Base-by-base conservation (phyloP, 2,329 filamentous ascomycete genomes). In the Esteya vermicola region DNA sequence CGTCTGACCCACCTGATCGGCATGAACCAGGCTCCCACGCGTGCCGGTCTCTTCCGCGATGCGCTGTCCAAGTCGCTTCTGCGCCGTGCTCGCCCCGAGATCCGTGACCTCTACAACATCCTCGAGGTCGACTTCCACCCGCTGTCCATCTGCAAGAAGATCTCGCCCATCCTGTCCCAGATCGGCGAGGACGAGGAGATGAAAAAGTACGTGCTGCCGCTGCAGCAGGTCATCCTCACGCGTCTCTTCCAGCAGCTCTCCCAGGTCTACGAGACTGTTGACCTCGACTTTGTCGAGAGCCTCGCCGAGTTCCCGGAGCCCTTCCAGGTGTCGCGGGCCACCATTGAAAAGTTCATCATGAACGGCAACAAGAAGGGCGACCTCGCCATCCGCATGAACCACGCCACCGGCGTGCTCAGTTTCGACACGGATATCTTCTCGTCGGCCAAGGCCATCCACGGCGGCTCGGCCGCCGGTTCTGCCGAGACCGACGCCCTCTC, bases 311-410 rank as follows among this genome's bases (percentile, higher is more conserved):
- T 98, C 72, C 91, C 91, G 9, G 88, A 93, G 58, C 85, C 91
- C 32, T 96, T 93, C 74, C 82, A 95, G 64, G 86, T 96, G 50
- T 82, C 75, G 47, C 79, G 83, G 40, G 78, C 81, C 49, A 93
- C 85, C 46, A 93, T 98, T 50, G 91, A 98, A 70, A 98, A 96
- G 68, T 98, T 98, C 71, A 96, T 98, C 71, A 98, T 98, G 91
- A 98, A 98, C 62, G 91, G 91, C 48, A 96, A 93, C 75, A 98
- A 98, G 78, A 98, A 98, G 75, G 91, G 91, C 42, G 91, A 98
- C 53, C 73, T 98, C 34, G 83, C 91, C 40, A 93, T 98, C 52
- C 86, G 91, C 46, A 85, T 96, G 63, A 85, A 96, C 57, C 91
- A 98, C 57, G 86, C 86, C 46, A 89, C 88, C 40, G 86, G 91